phyloP scores from a whole-genome alignment of 176 grass and related monocot species.

The Melocanna baccifera region DNA sequence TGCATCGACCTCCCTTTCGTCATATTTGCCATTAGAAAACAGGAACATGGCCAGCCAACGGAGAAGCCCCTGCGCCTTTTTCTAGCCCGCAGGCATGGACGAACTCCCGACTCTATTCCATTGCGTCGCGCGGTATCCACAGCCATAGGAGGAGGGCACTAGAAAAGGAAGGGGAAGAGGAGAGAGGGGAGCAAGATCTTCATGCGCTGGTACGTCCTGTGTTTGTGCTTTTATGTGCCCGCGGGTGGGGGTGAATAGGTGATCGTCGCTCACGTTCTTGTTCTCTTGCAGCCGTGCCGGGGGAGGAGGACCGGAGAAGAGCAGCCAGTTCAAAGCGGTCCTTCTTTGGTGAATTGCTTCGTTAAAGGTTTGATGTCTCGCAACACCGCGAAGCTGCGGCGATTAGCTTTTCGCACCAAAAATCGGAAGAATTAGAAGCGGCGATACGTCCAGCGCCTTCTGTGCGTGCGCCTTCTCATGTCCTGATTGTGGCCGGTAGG shows the following conservation, averaged over 20 bases:
- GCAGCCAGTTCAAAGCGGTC: background rate
- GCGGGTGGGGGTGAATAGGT: background rate
- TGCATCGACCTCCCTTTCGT: background rate
- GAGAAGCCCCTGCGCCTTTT: background rate
- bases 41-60: background rate
- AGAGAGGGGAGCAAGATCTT: background rate
- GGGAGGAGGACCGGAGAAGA: background rate
- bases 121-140: background rate
- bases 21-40: background rate
- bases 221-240: background rate
- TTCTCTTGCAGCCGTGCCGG: slow-evolving; percentile 5
- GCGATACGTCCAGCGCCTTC: slow-evolving; percentile 21
- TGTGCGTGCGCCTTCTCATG: background rate
- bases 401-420: background rate
- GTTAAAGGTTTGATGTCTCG: background rate
- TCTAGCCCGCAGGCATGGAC: background rate
- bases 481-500: background rate
- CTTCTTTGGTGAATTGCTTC: background rate
- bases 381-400: background rate
- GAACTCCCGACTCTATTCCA: background rate
- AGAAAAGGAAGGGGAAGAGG: background rate
- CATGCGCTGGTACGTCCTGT: background rate
- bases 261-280: background rate
- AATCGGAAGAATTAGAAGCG: background rate
- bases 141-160: background rate